A percentile compares a stretch with the other conserved stretches of the same genome.
phyloP scores from a whole-genome alignment of 2,329 filamentous ascomycete species.

The Grosmannia huntii region DNA sequence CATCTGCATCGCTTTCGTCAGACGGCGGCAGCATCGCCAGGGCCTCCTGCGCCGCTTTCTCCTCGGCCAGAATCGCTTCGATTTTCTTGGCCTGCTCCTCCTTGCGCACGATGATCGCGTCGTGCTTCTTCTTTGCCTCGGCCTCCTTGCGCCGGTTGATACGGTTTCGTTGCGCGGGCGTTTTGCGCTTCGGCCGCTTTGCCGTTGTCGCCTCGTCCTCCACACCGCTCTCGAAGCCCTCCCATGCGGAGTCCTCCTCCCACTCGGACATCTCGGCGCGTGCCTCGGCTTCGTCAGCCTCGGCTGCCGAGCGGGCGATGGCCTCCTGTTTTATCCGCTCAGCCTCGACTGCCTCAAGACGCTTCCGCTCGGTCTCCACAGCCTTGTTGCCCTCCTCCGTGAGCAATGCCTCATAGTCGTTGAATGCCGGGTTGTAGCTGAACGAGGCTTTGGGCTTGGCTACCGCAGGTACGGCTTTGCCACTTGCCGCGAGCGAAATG shows the following conservation, averaged over 20 bases:
- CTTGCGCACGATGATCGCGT: conserved; percentile 60
- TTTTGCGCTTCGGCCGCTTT: conserved; percentile 77
- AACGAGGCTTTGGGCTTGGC: conserved; percentile 66
- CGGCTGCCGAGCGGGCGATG: conserved; percentile 54
- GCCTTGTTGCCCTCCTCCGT: conserved; percentile 65
- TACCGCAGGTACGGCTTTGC: conserved; percentile 68
- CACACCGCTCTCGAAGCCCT: conserved; percentile 71
- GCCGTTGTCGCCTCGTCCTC: conserved; percentile 52
- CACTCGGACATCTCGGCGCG: conserved; percentile 54
- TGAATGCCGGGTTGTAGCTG: conserved; percentile 85
- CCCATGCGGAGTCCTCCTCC: conserved; percentile 88
- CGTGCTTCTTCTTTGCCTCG: conserved; percentile 63
- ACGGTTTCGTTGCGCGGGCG: conserved; percentile 73
- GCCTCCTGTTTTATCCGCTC: conserved; percentile 57
- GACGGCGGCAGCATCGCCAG: conserved; percentile 28
- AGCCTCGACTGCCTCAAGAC: conserved; percentile 52
- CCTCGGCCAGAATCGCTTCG: conserved; percentile 58
- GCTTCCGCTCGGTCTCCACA: conserved; percentile 64
- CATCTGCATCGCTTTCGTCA: conserved; percentile 32
- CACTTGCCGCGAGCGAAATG: conserved; percentile 69
- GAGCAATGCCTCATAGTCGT: conserved; percentile 71
- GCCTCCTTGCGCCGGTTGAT: conserved; percentile 80
- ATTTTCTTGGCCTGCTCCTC: conserved; percentile 60
- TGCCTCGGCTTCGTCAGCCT: conserved; percentile 61
- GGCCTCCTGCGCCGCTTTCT: conserved; percentile 45